These are phyloP conservation scores for Zizania palustris DNA, from an alignment of 202 grass and related monocot species.

Conservation along the genomic window DNA sequence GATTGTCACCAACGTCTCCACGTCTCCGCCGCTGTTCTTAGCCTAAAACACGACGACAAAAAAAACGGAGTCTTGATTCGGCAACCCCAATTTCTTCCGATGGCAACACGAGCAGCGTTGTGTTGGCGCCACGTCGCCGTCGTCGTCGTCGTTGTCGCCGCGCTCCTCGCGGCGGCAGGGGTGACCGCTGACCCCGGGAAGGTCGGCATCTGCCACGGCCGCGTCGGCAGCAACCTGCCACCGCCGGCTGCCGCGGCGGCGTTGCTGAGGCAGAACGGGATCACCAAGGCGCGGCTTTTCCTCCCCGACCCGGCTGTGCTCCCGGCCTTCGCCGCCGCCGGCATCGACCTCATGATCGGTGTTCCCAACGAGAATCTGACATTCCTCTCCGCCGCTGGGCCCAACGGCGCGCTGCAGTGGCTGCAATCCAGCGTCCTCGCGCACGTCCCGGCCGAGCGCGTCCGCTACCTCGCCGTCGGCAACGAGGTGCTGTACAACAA, in stretches of 20 bases:
- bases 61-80: not conserved
- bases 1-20: not conserved
- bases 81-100: not conserved
- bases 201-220: slow-evolving; percentile 68
- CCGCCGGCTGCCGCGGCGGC: slow-evolving; percentile 30
- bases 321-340: slow-evolving; percentile 51
- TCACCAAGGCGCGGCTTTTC: slow-evolving; percentile 67
- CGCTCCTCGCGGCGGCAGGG: not conserved
- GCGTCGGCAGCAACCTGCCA: slow-evolving; percentile 57
- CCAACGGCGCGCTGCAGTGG: slow-evolving; percentile 52
- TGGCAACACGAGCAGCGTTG: slow-evolving; percentile 8
- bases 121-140: slow-evolving; percentile 18
- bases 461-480: slow-evolving; percentile 62
- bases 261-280: slow-evolving; percentile 52
- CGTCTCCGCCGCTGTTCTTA: not conserved
- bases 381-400: slow-evolving; percentile 52
- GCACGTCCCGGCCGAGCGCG: slow-evolving; percentile 39
- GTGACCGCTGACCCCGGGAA: slow-evolving; percentile 20
- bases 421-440: slow-evolving; percentile 52
- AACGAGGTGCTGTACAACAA: slow-evolving; percentile 69
- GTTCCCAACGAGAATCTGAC: slow-evolving; percentile 82
- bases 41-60: not conserved
- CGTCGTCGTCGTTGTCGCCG: not conserved
- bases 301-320: slow-evolving; percentile 61
- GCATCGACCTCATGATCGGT: slow-evolving; percentile 61